These are phyloP conservation scores for Podila clonocystis DNA, from an alignment of 192 early-diverging fungal genomes.

Conservation along the genomic window DNA sequence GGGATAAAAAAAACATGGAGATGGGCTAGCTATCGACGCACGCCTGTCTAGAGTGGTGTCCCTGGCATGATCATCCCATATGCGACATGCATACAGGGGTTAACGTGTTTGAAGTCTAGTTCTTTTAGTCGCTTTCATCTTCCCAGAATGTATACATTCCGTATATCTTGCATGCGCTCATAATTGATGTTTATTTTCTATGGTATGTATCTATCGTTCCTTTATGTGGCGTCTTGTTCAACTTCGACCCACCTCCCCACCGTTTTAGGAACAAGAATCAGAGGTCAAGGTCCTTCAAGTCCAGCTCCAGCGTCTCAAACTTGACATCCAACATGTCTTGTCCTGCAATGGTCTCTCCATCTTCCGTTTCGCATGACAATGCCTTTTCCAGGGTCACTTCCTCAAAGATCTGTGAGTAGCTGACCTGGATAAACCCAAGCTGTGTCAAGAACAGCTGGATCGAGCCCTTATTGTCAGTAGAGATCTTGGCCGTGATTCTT, in stretches of 20 bases:
- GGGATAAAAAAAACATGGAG: too few species aligned
- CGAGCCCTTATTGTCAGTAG: conserved; percentile 67
- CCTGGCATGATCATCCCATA: too few species aligned
- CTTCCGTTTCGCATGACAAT: not conserved
- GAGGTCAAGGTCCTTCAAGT: conserved; percentile 17
- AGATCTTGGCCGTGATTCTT: conserved; percentile 73
- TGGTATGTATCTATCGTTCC: too few species aligned
- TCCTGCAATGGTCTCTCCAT: not conserved
- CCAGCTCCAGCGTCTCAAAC: conserved; percentile 29
- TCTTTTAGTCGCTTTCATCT: too few species aligned
- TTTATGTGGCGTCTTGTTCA: too few species aligned
- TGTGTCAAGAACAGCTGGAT: conserved; percentile 66
- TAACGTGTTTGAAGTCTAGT: too few species aligned
- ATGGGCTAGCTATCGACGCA: too few species aligned
- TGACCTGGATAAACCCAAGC: conserved; percentile 66
- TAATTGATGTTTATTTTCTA: too few species aligned
- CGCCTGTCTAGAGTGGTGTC: too few species aligned
- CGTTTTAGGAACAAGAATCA: not conserved
- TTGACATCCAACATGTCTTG: conserved; percentile 2
- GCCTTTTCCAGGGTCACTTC: conserved; percentile 71
- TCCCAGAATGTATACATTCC: too few species aligned
- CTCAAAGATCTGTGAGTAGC: conserved; percentile 67
- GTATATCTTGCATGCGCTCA: too few species aligned
- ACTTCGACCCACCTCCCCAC: not conserved
- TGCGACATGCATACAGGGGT: too few species aligned